Base-by-base conservation (phyloP, 805 yeast species). In the Komagataella ulmi region DNA sequence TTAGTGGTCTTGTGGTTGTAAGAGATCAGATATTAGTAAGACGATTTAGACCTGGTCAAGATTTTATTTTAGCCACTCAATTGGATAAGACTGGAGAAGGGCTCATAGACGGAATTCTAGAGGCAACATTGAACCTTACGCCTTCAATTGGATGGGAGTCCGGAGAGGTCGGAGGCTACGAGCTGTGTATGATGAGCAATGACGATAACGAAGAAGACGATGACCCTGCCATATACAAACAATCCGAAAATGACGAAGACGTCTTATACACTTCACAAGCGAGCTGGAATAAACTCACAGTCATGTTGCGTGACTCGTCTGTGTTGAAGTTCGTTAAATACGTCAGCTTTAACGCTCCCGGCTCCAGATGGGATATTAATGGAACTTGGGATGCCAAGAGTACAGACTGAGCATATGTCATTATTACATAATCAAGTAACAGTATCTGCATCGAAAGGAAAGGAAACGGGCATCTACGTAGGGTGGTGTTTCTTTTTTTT, bases 141-240 rank as follows among this genome's bases (percentile, higher is more conserved):
- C 96, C 97, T 0, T 75, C 85, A 2, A 68, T 70, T 53, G 87
- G 87, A 45, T 91, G 97, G 97, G 87, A 80, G 49, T 72, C 78
- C 40, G 95, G 95, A n/a, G 96, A 88, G 59, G 69, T 74, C 49
- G 99, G 99, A 44, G 99, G 97, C 1, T 93, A 95, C 66, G 97
- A 93, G 61, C 70, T 95, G 51, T 83, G 91, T 61, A 87, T 93
- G 95, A 78, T 77, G 47, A 72, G 67, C 1, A 73, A 66, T 1
- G 73, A 68, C 2, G 71, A 64, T 3, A 71, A 71, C 24, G 77
- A 69, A 10, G 76, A 70, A 21, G 79, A 69, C n/a, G 88, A 83
- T 54, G 97, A 89, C 61, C 96, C 97, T 7, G 96, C 97, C 0
- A 83, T 89, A 36, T 89, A 89, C 66, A 74, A 68, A 53, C 77